These are phyloP conservation scores for Polytrichum commune DNA, from an alignment of 225 moss, liverwort and hornwort species.

Conservation along the genomic window DNA sequence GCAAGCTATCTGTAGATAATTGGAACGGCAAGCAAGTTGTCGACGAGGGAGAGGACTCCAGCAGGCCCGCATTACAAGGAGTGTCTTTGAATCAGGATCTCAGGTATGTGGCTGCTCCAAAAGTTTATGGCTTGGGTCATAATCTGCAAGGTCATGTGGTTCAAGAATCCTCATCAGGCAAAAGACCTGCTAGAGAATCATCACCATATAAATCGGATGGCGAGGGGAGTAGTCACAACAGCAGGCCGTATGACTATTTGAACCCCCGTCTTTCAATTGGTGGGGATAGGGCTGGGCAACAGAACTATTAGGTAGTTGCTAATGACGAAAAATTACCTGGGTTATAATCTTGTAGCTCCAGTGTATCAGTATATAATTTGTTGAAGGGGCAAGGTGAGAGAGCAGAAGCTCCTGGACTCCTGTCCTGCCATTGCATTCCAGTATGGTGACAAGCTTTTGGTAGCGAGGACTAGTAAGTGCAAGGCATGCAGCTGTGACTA, in stretches of 20 bases:
- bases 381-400: slow-evolving; percentile 29
- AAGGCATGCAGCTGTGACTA: slow-evolving; percentile 13
- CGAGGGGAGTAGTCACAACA: slow-evolving; percentile 16
- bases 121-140: slow-evolving; percentile 43
- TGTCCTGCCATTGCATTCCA: slow-evolving; percentile 22
- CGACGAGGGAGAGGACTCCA: slow-evolving; percentile 23
- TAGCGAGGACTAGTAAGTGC: slow-evolving; percentile 17
- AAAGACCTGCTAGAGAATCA: slow-evolving; percentile 13
- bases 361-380: slow-evolving; percentile 41
- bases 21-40: slow-evolving; percentile 38
- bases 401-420: slow-evolving; percentile 18
- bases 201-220: slow-evolving; percentile 16
- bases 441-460: slow-evolving; percentile 24
- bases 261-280: slow-evolving; percentile 14
- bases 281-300: slow-evolving; percentile 15
- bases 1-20: slow-evolving; percentile 33
- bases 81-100: slow-evolving; percentile 12
- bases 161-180: slow-evolving; percentile 18
- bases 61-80: slow-evolving; percentile 4
- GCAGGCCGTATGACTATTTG: slow-evolving; percentile 14
- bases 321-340: no score
- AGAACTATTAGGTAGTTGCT: background rate
- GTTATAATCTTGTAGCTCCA: no score
- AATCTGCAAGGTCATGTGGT: slow-evolving; percentile 49
- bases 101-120: slow-evolving; percentile 25